phyloP scores from a whole-genome alignment of 106 monocot genomes.

The Dioscorea zingiberensis region DNA sequence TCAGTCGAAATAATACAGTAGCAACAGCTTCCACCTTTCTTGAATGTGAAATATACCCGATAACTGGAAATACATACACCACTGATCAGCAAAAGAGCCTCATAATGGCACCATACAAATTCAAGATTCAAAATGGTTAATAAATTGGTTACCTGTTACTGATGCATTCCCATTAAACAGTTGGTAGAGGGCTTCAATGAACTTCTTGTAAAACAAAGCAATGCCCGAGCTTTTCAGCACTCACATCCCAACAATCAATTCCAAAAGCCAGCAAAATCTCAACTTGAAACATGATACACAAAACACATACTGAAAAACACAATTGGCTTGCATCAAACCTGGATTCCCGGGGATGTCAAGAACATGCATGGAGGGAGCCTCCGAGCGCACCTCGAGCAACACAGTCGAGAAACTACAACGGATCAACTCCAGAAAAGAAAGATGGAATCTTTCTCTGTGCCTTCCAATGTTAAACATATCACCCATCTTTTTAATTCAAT shows the following conservation, averaged over 20 bases:
- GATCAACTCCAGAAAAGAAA: conserved; percentile 19
- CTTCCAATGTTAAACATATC: no score
- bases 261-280: no score
- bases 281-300: conserved; percentile 13
- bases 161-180: no score
- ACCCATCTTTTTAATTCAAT: no score
- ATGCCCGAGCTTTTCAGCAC: conserved; percentile 39
- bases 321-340: conserved; percentile 39
- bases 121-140: neutral
- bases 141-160: conserved; percentile 59
- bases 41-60: conserved; percentile 71
- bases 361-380: no score
- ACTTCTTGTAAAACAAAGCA: conserved; percentile 67
- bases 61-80: conserved; percentile 52
- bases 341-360: no score
- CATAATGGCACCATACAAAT: neutral
- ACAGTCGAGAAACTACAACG: no score
- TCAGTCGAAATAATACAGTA: neutral
- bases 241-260: neutral
- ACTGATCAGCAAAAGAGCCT: conserved; percentile 12
- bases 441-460: neutral
- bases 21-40: conserved; percentile 34
- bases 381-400: conserved; percentile 51
- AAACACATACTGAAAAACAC: no score
- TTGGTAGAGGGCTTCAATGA: conserved; percentile 63